Evolutionary conservation across 257 asterid genomes (phyloP).

Genomic region (Penstemon eatonii): DNA sequence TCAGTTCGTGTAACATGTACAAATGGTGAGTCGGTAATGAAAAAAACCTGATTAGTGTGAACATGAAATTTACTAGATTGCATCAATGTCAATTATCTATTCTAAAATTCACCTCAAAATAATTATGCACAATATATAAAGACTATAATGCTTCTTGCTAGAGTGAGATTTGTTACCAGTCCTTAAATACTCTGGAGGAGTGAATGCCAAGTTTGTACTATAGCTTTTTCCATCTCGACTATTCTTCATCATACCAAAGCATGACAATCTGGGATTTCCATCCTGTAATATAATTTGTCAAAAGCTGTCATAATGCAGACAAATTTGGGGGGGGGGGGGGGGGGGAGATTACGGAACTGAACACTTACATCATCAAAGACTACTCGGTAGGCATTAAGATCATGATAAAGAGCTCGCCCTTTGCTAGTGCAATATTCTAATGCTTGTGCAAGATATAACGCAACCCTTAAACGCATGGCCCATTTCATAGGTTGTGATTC

Average conservation of each 20-base stretch:
- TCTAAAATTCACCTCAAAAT: not conserved
- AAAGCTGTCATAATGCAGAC: not conserved
- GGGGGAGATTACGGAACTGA: constrained; percentile 1
- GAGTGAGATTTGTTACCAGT: constrained; percentile 47
- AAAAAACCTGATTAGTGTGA: too few relatives aligned
- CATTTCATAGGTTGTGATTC: constrained; percentile 97
- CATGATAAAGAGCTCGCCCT: constrained; percentile 94
- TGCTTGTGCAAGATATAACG: constrained; percentile 85
- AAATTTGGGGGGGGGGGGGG: not conserved
- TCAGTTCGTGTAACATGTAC: not conserved
- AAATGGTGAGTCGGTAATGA: not conserved
- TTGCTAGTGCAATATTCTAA: constrained; percentile 83
- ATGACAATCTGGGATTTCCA: constrained; percentile 61
- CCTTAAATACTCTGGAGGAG: constrained; percentile 72
- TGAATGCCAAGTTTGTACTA: constrained; percentile 70
- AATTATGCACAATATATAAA: constrained; percentile 1
- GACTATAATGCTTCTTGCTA: not conserved
- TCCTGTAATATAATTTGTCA: constrained; percentile 33
- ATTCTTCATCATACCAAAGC: constrained; percentile 75
- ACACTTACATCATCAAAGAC: constrained; percentile 83
- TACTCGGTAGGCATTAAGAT: constrained; percentile 91
- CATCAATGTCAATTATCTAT: not conserved
- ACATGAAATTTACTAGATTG: too few relatives aligned
- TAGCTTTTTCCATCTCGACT: constrained; percentile 78
- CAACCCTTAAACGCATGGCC: constrained; percentile 98